Conservation (phyloP, 2,329 filamentous ascomycete genomes). For the Aureobasidium musti region DNA sequence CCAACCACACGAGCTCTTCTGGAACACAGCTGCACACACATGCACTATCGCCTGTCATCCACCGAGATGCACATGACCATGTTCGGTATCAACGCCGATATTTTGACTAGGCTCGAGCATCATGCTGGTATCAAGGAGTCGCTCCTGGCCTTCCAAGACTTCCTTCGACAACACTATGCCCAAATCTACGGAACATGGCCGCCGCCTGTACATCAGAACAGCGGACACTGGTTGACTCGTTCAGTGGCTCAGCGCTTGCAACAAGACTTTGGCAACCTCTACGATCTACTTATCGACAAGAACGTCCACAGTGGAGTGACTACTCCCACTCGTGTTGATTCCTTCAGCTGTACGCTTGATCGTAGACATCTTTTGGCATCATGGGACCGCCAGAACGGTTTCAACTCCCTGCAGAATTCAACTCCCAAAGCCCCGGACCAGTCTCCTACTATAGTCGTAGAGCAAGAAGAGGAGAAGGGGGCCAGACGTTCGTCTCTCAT, state of each 20-base stretch:
- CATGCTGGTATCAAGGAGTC: constrained; percentile 53
- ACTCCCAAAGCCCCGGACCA: constrained; percentile 62
- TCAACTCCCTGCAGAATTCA: constrained; percentile 55
- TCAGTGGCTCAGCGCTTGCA: constrained; percentile 60
- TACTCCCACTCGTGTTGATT: not conserved
- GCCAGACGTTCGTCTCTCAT: constrained; percentile 4
- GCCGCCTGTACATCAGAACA: constrained; percentile 29
- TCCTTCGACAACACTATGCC: constrained; percentile 61
- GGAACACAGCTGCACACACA: constrained; percentile 62
- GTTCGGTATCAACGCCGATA: constrained; percentile 63
- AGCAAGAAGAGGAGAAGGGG: constrained; percentile 8
- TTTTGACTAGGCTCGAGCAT: constrained; percentile 39
- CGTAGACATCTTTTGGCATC: not conserved
- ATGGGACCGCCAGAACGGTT: constrained; percentile 57
- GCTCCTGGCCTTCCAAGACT: constrained; percentile 62
- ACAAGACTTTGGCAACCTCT: constrained; percentile 66
- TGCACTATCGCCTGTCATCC: constrained; percentile 63
- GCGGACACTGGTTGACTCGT: constrained; percentile 59
- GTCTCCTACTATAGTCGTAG: constrained; percentile 23
- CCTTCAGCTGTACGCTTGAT: not conserved
- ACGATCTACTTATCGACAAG: constrained; percentile 67
- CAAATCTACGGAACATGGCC: constrained; percentile 64
- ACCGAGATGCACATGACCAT: constrained; percentile 59
- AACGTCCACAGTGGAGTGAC: not conserved
- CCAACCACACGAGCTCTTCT: constrained; percentile 45